phyloP scores from a whole-genome alignment of 345 rosid species.

The Durio zibethinus region DNA sequence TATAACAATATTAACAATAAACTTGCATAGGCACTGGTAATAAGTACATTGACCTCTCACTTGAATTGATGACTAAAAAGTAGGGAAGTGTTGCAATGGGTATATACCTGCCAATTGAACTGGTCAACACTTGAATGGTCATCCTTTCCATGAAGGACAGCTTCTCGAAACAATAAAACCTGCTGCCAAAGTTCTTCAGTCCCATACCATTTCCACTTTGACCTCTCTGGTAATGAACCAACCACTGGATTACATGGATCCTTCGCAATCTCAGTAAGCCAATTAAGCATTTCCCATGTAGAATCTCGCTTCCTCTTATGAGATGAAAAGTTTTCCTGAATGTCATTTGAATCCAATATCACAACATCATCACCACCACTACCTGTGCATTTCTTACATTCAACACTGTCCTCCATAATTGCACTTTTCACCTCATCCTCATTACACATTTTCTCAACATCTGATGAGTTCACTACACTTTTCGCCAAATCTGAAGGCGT shows the following conservation, averaged over 20 bases:
- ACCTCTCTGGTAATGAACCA: conserved; percentile 55
- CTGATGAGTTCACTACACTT: not conserved
- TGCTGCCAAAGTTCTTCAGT: conserved; percentile 71
- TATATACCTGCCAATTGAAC: conserved; percentile 51
- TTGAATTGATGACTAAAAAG: not conserved
- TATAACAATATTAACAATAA: not conserved
- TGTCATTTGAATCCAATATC: conserved; percentile 15
- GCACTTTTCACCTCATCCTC: conserved; percentile 23
- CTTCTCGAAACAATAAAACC: conserved; percentile 58
- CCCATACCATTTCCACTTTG: conserved; percentile 64
- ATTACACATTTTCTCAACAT: not conserved
- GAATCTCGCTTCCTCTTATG: conserved; percentile 57
- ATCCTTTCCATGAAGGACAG: conserved; percentile 31
- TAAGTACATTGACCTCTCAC: not conserved
- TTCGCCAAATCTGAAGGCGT: not conserved
- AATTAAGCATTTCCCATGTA: conserved; percentile 40
- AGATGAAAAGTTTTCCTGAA: conserved; percentile 11
- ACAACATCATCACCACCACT: conserved; percentile 18
- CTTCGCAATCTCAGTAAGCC: conserved; percentile 61
- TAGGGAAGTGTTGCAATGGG: not conserved
- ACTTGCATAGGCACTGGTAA: not conserved
- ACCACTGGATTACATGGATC: conserved; percentile 53
- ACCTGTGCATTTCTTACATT: conserved; percentile 1
- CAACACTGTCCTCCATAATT: conserved; percentile 12
- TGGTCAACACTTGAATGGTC: conserved; percentile 37